Percentiles rank a stretch among this genome's conserved stretches.
phyloP scores from a whole-genome alignment of 345 rosid genomes.

The Garcia nutans region DNA sequence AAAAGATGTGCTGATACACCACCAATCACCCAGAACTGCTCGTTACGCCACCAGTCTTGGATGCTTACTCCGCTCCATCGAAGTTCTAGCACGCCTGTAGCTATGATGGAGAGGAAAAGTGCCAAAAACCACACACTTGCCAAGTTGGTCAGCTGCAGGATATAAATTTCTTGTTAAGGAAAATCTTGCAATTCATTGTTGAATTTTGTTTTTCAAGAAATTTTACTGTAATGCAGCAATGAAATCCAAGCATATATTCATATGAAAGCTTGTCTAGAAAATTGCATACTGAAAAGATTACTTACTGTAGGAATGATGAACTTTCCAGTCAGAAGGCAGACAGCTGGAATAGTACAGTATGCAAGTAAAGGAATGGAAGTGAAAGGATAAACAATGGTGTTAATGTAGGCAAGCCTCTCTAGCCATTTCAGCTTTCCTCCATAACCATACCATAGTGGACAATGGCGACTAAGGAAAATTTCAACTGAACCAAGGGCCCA shows the following conservation, averaged over 20 bases:
- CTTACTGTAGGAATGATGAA: constrained; percentile 91
- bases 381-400: constrained; percentile 94
- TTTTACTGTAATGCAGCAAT: neutral
- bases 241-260: neutral
- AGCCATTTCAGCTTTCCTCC: constrained; percentile 92
- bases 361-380: constrained; percentile 92
- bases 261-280: no score
- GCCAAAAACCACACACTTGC: constrained; percentile 92
- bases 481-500: constrained; percentile 98
- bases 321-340: constrained; percentile 94
- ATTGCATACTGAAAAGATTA: neutral
- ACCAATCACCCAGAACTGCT: constrained; percentile 97
- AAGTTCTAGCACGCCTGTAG: constrained; percentile 79
- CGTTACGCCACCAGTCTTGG: constrained; percentile 91
- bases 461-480: constrained; percentile 91
- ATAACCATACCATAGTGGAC: constrained; percentile 92
- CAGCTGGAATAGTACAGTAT: constrained; percentile 90
- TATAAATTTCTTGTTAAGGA: constrained; percentile 5
- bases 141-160: constrained; percentile 65
- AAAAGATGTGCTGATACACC: constrained; percentile 97
- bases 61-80: constrained; percentile 93
- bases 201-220: neutral
- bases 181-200: no score
- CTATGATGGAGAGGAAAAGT: constrained; percentile 81
- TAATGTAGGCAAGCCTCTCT: constrained; percentile 82